Evolutionary conservation across 2,329 filamentous ascomycete species (phyloP).

Genomic region (Parafenestella ontariensis): DNA sequence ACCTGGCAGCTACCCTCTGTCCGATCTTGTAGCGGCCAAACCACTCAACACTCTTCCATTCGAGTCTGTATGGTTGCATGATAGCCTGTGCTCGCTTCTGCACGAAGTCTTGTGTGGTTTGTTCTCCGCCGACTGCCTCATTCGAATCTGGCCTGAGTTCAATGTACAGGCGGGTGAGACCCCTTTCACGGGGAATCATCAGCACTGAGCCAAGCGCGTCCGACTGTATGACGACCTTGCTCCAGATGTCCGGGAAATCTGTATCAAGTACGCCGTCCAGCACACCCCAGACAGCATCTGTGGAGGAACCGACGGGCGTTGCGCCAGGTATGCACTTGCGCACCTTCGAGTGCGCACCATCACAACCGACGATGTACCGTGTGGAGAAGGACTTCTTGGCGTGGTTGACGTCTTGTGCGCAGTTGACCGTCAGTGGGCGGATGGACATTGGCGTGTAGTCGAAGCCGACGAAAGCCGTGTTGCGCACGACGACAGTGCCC

Average conservation of each 20-base stretch:
- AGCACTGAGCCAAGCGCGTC: constrained; percentile 72
- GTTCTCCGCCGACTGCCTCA: constrained; percentile 39
- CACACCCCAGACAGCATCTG: constrained; percentile 72
- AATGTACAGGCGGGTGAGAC: constrained; percentile 70
- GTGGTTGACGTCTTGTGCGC: constrained; percentile 48
- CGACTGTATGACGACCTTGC: constrained; percentile 73
- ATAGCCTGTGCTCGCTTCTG: constrained; percentile 67
- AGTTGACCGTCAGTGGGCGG: constrained; percentile 52
- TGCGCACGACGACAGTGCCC: constrained; percentile 68
- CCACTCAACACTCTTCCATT: constrained; percentile 58
- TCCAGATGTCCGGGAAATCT: constrained; percentile 78
- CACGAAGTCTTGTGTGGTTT: constrained; percentile 68
- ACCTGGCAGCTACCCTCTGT: constrained; percentile 56
- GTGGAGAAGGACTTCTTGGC: constrained; percentile 58
- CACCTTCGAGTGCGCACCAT: constrained; percentile 75
- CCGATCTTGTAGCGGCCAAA: constrained; percentile 60
- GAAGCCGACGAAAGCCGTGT: constrained; percentile 66
- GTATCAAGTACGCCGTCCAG: constrained; percentile 74
- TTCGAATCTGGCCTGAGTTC: constrained; percentile 51
- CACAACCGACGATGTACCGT: constrained; percentile 73
- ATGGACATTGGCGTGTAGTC: constrained; percentile 49
- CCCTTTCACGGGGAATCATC: constrained; percentile 76
- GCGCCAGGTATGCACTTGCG: constrained; percentile 64
- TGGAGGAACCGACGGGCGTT: constrained; percentile 57
- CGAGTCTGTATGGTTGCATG: constrained; percentile 54